Base-by-base conservation (phyloP, 148 eudicot species). In the Talinum fruticosum region DNA sequence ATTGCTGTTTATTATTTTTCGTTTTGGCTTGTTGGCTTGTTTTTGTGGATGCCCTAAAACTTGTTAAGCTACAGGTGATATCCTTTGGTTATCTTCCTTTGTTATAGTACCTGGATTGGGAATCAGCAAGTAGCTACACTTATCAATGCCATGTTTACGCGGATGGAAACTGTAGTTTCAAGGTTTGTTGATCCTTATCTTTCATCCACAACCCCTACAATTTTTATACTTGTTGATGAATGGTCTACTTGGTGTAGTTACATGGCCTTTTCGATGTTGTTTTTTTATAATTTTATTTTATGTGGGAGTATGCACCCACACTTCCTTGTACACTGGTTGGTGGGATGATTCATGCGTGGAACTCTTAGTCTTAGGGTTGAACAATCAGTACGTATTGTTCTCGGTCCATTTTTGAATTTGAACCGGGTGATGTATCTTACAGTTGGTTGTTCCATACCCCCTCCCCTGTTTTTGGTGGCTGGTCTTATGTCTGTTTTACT, bases 91-190 rank as follows among this genome's bases (percentile, higher is more conserved):
- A 30, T 44, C 38, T 76, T 54, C 3, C 36, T 81, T 2, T 68
- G 77, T 73, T 83, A 79, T 86, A 93, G 98, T 80, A 79, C 81
- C 73, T 65, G 79, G 85, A 89, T 64, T 91, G 98, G 98, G 90
- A 86, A 62, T 85, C 86, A 49, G 88, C 89, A 68, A 83, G 75
- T 77, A 87, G 82, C 6, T 74, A 84, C 83, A 73, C 77, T 30
- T 93, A 88, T 81, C 80, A 88, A 73, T 93, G 96, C 62, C 78
- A 85, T 79, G 87, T 91, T 82, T 34, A 69, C 81, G 79, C 72
- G 67, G 90, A 87, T 80, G 90, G 90, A 76, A 88, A 78, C 76
- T 84, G 75, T 79, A 64, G 44, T 66, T 87, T 91, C 80, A 88
- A 91, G 92, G 98, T 91, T 75, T 76, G 83, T 74, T 65, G 32